Percentiles rank a stretch among this genome's conserved stretches.
Evolutionary conservation across 441 rosid genomes (phyloP).

Genomic region (Mallotus repandus): DNA sequence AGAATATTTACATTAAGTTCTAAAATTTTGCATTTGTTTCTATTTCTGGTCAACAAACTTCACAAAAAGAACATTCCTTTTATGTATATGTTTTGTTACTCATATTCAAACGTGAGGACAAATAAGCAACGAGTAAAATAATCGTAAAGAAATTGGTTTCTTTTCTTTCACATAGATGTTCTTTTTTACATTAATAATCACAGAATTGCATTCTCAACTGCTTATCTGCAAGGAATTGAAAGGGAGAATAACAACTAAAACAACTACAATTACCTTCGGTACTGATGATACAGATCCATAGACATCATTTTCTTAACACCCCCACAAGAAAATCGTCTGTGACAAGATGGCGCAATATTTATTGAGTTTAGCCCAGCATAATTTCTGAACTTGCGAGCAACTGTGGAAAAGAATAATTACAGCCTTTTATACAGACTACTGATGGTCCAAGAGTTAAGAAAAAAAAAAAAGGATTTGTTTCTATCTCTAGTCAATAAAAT

Average conservation of each 20-base stretch:
- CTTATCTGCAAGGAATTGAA: neutral
- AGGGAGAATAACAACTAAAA: slow-evolving; percentile 10
- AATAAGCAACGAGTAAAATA: too few relatives aligned
- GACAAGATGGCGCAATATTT: slow-evolving; percentile 73
- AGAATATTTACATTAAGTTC: neutral
- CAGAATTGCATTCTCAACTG: neutral
- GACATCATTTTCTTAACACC: slow-evolving; percentile 87
- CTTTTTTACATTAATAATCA: neutral
- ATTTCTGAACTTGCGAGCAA: neutral
- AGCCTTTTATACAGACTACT: neutral
- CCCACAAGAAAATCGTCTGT: slow-evolving; percentile 73
- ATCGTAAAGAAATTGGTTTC: neutral
- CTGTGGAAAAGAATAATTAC: neutral
- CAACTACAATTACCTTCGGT: slow-evolving; percentile 55
- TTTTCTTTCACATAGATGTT: neutral
- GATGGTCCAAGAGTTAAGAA: neutral
- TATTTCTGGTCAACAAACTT: neutral
- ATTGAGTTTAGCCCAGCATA: neutral
- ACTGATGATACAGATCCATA: slow-evolving; percentile 91
- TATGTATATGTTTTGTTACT: too few relatives aligned
- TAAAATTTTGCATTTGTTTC: neutral
- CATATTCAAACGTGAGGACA: too few relatives aligned
- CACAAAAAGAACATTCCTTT: too few relatives aligned
- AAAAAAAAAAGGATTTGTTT: neutral
- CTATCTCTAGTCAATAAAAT: neutral